Evolutionary conservation across 257 asterid species (phyloP), one percentile per base, ranked within the genome.

Genomic region (Solanum pinnatisectum): DNA sequence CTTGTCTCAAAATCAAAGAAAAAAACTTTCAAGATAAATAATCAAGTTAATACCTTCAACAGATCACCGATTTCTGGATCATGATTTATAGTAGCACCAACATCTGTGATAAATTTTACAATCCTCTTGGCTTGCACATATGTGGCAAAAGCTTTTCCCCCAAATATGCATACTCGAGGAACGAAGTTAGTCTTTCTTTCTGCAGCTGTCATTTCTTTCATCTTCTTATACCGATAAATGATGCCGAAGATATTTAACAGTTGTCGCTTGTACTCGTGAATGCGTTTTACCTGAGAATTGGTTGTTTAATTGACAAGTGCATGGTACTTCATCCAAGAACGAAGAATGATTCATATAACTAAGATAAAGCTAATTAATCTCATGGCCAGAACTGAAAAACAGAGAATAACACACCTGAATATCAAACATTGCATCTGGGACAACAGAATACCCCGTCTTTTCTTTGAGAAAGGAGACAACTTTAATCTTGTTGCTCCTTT

Each of bases 401-500:
- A 79, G 44, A 85, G 84, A 86, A 90, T 84, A 89, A 83, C 52
- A 87, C 88, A 95, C 98, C 95, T 95, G 98, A 90, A 95, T 91
- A 90, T 95, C 98, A 87, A 95, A 95, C 98, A 95, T 92, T 89
- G 98, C 95, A 90, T 95, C 96, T 49, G 98, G 96, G 92, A 88
- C 94, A 86, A 95, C 92, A 59, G 92, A 88, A 91, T 95, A 95
- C 77, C 98, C 98, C 68, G 98, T 95, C 90, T 88, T 95, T 85
- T 95, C 95, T 90, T 93, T 94, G 90, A 95, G 90, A 77, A 93
- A 92, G 59, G 94, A 89, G 36, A 92, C 98, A 89, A 90, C 95
- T 92, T 93, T 94, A 84, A 84, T 71, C 92, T 95, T 95, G 90
- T 94, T 95, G 88, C 89, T 91, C 87, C 93, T 91, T 92, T 94